phyloP scores from a whole-genome alignment of 2,329 filamentous ascomycete genomes.

The Fusarium temperatum region DNA sequence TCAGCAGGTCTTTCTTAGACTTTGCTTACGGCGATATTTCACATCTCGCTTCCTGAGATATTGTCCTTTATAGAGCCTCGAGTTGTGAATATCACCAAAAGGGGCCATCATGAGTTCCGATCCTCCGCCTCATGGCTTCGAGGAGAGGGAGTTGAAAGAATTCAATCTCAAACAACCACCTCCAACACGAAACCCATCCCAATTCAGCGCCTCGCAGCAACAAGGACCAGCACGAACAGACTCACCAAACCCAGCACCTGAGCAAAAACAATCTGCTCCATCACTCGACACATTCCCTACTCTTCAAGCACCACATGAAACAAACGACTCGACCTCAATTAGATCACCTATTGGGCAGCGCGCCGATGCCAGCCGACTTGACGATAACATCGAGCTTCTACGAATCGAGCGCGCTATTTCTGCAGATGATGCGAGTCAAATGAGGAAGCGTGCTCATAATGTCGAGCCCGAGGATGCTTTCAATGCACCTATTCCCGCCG shows the following conservation, averaged over 20 bases:
- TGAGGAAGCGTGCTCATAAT: conserved; percentile 47
- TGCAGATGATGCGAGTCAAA: conserved; percentile 43
- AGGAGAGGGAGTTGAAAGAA: conserved; percentile 27
- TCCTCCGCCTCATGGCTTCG: conserved; percentile 22
- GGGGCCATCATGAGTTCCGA: conserved; percentile 32
- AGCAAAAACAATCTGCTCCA: conserved; percentile 39
- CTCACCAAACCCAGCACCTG: neutral
- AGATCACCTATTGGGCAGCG: conserved; percentile 43
- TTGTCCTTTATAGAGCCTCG: neutral
- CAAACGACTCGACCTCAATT: conserved; percentile 30
- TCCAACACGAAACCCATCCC: conserved; percentile 25
- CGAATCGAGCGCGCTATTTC: conserved; percentile 58
- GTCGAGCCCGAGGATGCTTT: conserved; percentile 57
- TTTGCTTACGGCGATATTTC: neutral
- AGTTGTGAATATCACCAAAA: neutral
- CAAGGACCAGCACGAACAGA: neutral
- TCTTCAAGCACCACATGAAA: conserved; percentile 41
- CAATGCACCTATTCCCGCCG: conserved; percentile 47
- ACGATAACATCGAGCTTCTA: conserved; percentile 60
- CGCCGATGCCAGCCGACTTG: conserved; percentile 51
- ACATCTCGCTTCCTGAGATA: neutral
- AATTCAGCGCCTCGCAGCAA: conserved; percentile 9
- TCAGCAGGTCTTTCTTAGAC: conserved; percentile 1
- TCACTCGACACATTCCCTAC: conserved; percentile 46
- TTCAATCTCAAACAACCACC: conserved; percentile 32